Conservation (phyloP, 345 rosid species). For the Gossypium raimondii region DNA sequence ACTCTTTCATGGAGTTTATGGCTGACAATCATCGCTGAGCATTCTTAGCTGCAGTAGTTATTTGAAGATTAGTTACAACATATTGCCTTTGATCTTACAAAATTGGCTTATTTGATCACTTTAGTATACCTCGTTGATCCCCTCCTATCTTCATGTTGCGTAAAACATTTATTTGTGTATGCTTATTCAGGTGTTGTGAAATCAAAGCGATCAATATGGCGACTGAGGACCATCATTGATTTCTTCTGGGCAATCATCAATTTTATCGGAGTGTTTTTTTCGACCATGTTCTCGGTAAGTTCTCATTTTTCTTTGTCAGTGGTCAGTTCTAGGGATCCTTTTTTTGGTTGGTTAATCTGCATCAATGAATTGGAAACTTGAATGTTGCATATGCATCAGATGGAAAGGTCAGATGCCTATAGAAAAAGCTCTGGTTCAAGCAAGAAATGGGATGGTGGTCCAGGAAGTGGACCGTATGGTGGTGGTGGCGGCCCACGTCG, state of each 20-base stretch:
- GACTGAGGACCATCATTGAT: constrained; percentile 57
- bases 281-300: constrained; percentile 71
- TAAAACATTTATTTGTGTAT: not conserved
- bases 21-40: not conserved
- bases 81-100: not conserved
- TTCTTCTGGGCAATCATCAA: constrained; percentile 66
- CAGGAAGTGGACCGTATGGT: constrained; percentile 63
- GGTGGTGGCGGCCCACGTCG: constrained; percentile 68
- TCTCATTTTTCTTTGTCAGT: not conserved
- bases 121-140: not conserved
- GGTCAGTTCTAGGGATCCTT: not conserved
- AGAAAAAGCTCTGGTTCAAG: constrained; percentile 61
- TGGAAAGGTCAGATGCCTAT: constrained; percentile 78
- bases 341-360: not conserved
- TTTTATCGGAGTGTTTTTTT: constrained; percentile 53
- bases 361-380: not conserved
- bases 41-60: not conserved
- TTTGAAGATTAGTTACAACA: not conserved
- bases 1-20: not conserved
- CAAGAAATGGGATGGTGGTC: constrained; percentile 90
- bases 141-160: not conserved
- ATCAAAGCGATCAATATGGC: constrained; percentile 36
- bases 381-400: constrained; percentile 32
- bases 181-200: constrained; percentile 11
- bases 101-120: not conserved